Base-by-base conservation (phyloP, 306 rosid species). In the Prunus mongolica region DNA sequence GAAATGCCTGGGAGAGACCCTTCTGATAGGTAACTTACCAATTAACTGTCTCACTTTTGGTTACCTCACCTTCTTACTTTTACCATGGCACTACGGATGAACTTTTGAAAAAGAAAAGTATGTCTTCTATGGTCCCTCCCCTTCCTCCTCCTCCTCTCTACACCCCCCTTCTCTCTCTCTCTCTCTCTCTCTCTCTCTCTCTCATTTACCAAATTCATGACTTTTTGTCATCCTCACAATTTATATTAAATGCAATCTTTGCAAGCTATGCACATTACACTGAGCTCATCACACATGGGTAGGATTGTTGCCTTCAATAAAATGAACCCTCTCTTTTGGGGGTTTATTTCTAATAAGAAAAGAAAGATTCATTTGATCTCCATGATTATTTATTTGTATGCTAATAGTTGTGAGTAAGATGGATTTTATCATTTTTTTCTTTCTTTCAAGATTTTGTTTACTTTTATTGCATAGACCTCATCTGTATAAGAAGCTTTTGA, bases 1-100 rank as follows among this genome's bases (percentile, higher is more conserved):
- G 98, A 95, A 90, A 95, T 95, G 98, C 98, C 98, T 69, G 98
- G 98, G 30, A 89, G 98, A 86, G 98, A 95, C 80, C 97, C 98
- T 80, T 95, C 98, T 75, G 98, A 95, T 80, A 95, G 98, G 98
- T 95, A 87, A 73, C 63, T 71, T 18, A 56, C 56, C 14, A 28
- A 25, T 72, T 22, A 16, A 34, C 58, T 30, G 54, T 74, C 34
- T 73, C 30, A 18, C 38, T 58, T 24, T 44, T 69, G 38, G 20
- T 41, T 41, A 47, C 15, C 15, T 15, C 44, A 52, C 54, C 18
- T 25, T 46, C 63, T 75, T 62, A 24, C 70, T 7, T 58, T 60
- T 61, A 41, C 28, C 0, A 44, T 47, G 77, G 55, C 71, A 58
- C 73, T 28, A 2, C 1, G 16, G 50, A 41, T 69, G 82, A 62